Evolutionary conservation across 2,329 filamentous ascomycete species (phyloP).

Genomic region (Ophiocordyceps camponoti-leonardi): DNA sequence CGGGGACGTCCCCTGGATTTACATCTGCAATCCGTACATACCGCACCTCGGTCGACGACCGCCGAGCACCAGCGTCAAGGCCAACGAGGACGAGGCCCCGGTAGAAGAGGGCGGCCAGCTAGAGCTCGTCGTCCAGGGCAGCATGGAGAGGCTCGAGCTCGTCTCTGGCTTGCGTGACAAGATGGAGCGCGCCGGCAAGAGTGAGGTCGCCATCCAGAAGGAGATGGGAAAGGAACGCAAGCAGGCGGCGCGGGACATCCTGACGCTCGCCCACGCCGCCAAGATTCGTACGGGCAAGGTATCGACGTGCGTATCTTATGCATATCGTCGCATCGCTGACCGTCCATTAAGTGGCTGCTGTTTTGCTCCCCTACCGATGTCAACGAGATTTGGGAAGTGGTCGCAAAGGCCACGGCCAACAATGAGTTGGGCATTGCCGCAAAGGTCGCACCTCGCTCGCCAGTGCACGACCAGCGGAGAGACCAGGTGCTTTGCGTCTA

Average conservation of each 20-base stretch:
- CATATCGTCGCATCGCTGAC: neutral
- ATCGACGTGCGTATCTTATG: neutral
- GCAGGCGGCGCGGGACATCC: conserved; percentile 34
- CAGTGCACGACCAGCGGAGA: conserved; percentile 18
- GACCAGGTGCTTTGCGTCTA: conserved; percentile 58
- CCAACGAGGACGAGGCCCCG: conserved; percentile 31
- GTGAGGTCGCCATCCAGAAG: conserved; percentile 19
- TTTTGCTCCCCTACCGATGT: conserved; percentile 40
- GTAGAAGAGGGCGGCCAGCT: conserved; percentile 27
- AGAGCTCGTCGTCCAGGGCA: conserved; percentile 31
- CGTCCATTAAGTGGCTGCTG: conserved; percentile 50
- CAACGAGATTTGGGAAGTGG: conserved; percentile 44
- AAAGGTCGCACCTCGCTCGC: conserved; percentile 47
- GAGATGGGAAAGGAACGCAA: conserved; percentile 32
- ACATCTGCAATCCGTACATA: conserved; percentile 47
- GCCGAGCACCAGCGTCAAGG: conserved; percentile 19
- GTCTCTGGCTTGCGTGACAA: conserved; percentile 29
- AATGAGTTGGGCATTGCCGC: conserved; percentile 55
- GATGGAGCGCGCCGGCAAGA: conserved; percentile 20
- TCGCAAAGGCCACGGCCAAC: conserved; percentile 49
- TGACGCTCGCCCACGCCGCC: conserved; percentile 39
- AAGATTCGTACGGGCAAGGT: conserved; percentile 52
- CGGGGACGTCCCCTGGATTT: conserved; percentile 48
- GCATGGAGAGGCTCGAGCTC: conserved; percentile 29
- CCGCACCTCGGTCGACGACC: conserved; percentile 15